phyloP scores from a whole-genome alignment of 352 stramenopile genomes.

The Phytophthora chlamydospora region DNA sequence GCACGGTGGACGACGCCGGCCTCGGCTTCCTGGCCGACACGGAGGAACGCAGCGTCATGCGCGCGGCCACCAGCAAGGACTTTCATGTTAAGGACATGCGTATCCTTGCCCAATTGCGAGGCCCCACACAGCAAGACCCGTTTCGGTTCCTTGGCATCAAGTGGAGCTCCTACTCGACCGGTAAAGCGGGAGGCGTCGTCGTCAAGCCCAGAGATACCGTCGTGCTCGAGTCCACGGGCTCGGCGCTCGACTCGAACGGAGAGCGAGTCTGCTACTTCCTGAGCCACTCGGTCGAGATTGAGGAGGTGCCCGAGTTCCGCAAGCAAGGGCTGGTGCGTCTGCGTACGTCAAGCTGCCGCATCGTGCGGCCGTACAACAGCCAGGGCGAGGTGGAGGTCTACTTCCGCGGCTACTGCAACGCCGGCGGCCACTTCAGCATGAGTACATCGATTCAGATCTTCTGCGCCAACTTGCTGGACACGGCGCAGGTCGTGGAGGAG shows the following conservation, averaged over 20 bases:
- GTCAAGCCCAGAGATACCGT: constrained; percentile 31
- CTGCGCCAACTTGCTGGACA: constrained; percentile 43
- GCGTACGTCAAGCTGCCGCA: constrained; percentile 47
- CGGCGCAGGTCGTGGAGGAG: constrained; percentile 54
- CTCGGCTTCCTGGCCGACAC: constrained; percentile 44
- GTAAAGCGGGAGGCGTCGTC: constrained; percentile 3
- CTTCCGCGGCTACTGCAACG: constrained; percentile 49
- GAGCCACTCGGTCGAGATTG: constrained; percentile 45
- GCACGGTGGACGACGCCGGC: constrained; percentile 40
- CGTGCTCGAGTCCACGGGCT: constrained; percentile 43
- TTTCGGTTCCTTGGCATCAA: constrained; percentile 38
- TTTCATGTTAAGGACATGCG: constrained; percentile 33
- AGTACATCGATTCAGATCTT: constrained; percentile 34
- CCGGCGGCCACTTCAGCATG: constrained; percentile 34
- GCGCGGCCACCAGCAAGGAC: constrained; percentile 26
- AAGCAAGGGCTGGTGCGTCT: constrained; percentile 41
- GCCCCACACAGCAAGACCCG: constrained; percentile 31
- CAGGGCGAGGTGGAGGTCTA: constrained; percentile 52
- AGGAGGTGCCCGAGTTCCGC: constrained; percentile 46
- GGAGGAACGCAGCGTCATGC: constrained; percentile 35
- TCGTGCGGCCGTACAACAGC: constrained; percentile 41
- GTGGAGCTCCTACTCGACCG: constrained; percentile 20
- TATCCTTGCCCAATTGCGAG: constrained; percentile 33
- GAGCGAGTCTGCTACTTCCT: constrained; percentile 45
- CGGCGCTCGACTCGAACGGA: constrained; percentile 42